phyloP scores from a whole-genome alignment of 2,329 filamentous ascomycete genomes.

The Colletotrichum ledebouriae region DNA sequence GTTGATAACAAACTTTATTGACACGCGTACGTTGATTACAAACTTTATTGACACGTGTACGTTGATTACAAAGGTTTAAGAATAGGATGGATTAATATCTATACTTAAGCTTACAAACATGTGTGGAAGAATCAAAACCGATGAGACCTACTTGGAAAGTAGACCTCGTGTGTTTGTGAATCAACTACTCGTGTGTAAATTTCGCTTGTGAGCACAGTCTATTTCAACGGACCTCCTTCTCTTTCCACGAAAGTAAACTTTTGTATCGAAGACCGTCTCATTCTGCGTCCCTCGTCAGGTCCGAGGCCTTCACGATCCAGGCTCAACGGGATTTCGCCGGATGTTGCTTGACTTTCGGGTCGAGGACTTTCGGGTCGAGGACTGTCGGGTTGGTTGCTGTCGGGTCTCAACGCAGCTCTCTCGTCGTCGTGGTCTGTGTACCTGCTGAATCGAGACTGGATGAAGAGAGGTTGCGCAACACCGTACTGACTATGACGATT shows the following conservation, averaged over 20 bases:
- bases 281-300: background rate
- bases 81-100: too few relatives aligned
- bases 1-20: too few relatives aligned
- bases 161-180: background rate
- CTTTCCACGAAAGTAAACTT: slow-evolving; percentile 27
- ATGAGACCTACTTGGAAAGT: background rate
- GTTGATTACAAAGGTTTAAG: too few relatives aligned
- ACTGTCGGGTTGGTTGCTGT: too few relatives aligned
- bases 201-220: background rate
- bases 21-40: too few relatives aligned
- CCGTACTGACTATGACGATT: slow-evolving; percentile 17
- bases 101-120: too few relatives aligned
- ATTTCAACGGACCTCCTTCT: slow-evolving; percentile 28
- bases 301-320: slow-evolving; percentile 31
- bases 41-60: too few relatives aligned
- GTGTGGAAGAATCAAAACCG: too few relatives aligned
- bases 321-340: slow-evolving; percentile 34
- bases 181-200: background rate
- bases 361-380: slow-evolving; percentile 7
- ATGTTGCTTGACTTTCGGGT: slow-evolving; percentile 31
- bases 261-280: slow-evolving; percentile 31
- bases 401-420: background rate
- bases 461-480: slow-evolving; percentile 30
- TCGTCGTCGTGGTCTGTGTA: slow-evolving; percentile 34
- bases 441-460: slow-evolving; percentile 35